phyloP scores from a whole-genome alignment of 352 stramenopile genomes.

The Hyaloperonospora brassicae region DNA sequence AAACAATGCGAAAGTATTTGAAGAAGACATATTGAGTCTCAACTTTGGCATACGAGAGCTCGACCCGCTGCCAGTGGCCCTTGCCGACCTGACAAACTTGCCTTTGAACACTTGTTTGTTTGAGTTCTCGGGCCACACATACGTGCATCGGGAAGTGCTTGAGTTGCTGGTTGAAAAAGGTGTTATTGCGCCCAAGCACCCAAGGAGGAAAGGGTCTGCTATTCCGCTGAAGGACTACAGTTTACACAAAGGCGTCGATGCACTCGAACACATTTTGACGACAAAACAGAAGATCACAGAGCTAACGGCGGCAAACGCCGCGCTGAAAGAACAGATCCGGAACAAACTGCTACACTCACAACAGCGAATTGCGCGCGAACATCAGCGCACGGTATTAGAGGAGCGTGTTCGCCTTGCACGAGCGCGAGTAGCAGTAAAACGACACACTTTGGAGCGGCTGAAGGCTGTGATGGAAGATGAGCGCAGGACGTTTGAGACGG shows the following conservation, averaged over 20 bases:
- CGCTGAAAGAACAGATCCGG: conserved; percentile 47
- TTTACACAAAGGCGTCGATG: conserved; percentile 65
- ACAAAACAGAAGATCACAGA: conserved; percentile 45
- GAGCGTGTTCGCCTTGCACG: conserved; percentile 43
- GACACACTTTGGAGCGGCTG: conserved; percentile 44
- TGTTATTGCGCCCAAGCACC: conserved; percentile 58
- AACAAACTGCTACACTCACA: conserved; percentile 35
- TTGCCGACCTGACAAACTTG: conserved; percentile 58
- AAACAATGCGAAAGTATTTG: conserved; percentile 13
- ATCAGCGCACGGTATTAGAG: conserved; percentile 38
- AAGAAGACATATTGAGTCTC: conserved; percentile 55
- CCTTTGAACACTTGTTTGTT: conserved; percentile 79
- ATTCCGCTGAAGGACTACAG: conserved; percentile 77
- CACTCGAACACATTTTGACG: conserved; percentile 44
- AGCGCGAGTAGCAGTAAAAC: conserved; percentile 48
- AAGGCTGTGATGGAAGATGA: conserved; percentile 66
- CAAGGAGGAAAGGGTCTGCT: conserved; percentile 60
- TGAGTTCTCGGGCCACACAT: conserved; percentile 57
- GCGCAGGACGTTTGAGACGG: conserved; percentile 65
- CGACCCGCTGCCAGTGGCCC: conserved; percentile 47
- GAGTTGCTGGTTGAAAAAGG: conserved; percentile 60
- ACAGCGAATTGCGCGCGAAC: conserved; percentile 36
- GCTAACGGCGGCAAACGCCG: conserved; percentile 33
- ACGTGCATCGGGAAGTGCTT: conserved; percentile 62
- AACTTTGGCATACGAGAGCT: conserved; percentile 63